These are phyloP conservation scores for Jacaranda mimosifolia DNA, from an alignment of 257 asterid genomes.

Conservation along the genomic window DNA sequence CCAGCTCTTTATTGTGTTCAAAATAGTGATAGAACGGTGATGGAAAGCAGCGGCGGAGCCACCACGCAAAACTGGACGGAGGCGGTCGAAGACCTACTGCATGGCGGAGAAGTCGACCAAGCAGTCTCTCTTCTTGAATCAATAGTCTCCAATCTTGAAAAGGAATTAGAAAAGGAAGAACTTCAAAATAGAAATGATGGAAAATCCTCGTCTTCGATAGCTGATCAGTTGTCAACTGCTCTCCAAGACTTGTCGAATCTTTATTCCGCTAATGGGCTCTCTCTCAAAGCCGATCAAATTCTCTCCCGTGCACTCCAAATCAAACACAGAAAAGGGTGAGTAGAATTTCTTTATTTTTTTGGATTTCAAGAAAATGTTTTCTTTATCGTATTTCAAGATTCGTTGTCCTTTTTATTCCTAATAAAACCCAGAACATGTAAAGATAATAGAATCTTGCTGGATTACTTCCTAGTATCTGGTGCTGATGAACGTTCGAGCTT, in stretches of 20 bases:
- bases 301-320: constrained; percentile 63
- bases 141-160: constrained; percentile 57
- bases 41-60: constrained; percentile 56
- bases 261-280: constrained; percentile 64
- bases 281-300: constrained; percentile 69
- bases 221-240: constrained; percentile 57
- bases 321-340: constrained; percentile 59
- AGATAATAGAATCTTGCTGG: background rate
- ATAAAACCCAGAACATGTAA: background rate
- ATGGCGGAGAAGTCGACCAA: constrained; percentile 60
- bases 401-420: background rate
- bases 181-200: constrained; percentile 21
- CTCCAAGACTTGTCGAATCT: constrained; percentile 77
- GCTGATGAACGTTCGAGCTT: background rate
- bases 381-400: constrained; percentile 17
- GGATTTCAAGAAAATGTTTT: constrained; percentile 1
- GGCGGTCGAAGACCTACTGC: constrained; percentile 71
- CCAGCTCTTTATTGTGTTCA: background rate
- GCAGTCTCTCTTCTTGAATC: constrained; percentile 71
- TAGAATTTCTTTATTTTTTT: background rate
- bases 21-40: constrained; percentile 33
- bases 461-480: background rate
- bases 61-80: constrained; percentile 71
- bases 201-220: constrained; percentile 30
- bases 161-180: constrained; percentile 33